Conservation (phyloP, 164 flowering plant species). For the Annona cherimola region DNA sequence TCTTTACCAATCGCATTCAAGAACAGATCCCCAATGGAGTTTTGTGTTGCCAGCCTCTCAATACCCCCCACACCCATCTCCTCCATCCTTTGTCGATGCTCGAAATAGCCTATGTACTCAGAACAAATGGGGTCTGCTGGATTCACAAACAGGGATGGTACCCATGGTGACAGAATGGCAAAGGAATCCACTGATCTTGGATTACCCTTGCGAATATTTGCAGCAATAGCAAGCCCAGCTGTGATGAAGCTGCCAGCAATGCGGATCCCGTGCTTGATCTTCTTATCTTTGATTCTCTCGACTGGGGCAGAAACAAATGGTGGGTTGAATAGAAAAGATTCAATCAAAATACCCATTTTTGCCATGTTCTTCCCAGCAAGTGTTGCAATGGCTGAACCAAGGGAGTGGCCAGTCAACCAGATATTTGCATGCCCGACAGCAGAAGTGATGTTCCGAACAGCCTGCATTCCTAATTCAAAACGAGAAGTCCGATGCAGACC, state of each 20-base stretch:
- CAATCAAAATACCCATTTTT: conserved; percentile 44
- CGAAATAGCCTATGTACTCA: conserved; percentile 71
- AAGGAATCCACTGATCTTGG: conserved; percentile 36
- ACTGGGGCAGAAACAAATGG: conserved; percentile 75
- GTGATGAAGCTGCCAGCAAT: conserved; percentile 58
- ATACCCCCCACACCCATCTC: conserved; percentile 52
- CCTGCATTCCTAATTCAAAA: conserved; percentile 57
- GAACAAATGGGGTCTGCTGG: conserved; percentile 57
- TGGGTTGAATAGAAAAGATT: conserved; percentile 79
- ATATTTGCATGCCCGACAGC: conserved; percentile 35
- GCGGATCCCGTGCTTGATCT: conserved; percentile 58
- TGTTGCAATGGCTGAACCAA: conserved; percentile 83
- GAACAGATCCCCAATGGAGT: conserved; percentile 45
- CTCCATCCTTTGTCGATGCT: conserved; percentile 66
- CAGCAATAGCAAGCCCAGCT: conserved; percentile 59
- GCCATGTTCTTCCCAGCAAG: conserved; percentile 87
- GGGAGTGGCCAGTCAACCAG: conserved; percentile 91
- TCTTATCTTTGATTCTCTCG: conserved; percentile 58
- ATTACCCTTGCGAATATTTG: conserved; percentile 21
- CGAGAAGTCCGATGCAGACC: conserved; percentile 69
- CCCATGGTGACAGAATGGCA: conserved; percentile 43
- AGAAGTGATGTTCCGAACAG: conserved; percentile 53
- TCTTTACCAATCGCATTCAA: conserved; percentile 48
- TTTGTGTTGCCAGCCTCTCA: conserved; percentile 55
- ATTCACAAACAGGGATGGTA: conserved; percentile 58